Evolutionary conservation across 176 grass and related monocot genomes (phyloP), one percentile per base, ranked within the genome.

Genomic region (Hordeum vulgare): DNA sequence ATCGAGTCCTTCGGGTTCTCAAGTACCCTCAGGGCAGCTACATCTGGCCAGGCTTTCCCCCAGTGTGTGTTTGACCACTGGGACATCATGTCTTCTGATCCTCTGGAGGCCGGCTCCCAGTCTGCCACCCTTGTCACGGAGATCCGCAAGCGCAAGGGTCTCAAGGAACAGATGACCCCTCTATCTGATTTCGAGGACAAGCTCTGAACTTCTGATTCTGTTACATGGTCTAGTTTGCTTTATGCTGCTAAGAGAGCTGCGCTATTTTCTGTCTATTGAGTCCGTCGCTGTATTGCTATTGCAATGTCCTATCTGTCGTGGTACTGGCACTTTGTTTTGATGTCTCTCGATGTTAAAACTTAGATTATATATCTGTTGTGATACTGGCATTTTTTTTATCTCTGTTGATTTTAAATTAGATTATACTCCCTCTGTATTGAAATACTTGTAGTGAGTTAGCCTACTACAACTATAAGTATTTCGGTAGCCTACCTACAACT

Each of bases 131-230:
- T 92, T 27, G 90, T 94, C 8, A 10, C 21, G 15, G 85, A 94
- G 6, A 92, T 92, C 66, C 75, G 85, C 79, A 87, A 87, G 85
- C 81, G 85, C 71, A 87, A 87, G 86, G 92, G 92, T 0, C 82
- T 94, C 9, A 95, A 95, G 90, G 90, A 92, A 10, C 90, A 95
- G 79, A 95, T 92, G 81, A 92, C 88, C 26, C 93, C 90, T 20
- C 82, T 95, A 0, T 92, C 93, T 0, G 90, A 95, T 4, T 95
- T 70, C 2, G 90, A 94, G 81, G 90, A 92, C 74, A 94, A 92
- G 73, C 81, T 94, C 45, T 93, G 82, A 64, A 61, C 62, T 74
- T 80, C 37, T 25, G 11, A 10, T 14, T 28, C 14, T 61, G 9
- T 39, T 61, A 25, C 1, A 15, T 77, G 18, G 53, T 56, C 15